Percentiles rank a stretch among this genome's conserved stretches.
These are phyloP conservation scores for Musa beccarii DNA, from an alignment of 176 grass and related monocot species.

Conservation along the genomic window DNA sequence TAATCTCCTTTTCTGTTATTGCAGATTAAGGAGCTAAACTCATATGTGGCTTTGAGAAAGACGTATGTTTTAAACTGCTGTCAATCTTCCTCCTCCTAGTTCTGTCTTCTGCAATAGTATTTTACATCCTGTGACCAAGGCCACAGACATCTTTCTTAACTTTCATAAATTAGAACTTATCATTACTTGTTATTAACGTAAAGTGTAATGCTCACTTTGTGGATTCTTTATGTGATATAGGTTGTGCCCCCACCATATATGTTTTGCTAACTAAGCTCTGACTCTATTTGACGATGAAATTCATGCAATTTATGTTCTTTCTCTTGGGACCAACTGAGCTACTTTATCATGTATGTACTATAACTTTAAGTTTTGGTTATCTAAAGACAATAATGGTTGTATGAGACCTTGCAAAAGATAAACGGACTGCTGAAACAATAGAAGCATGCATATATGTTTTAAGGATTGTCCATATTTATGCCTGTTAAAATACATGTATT, in stretches of 20 bases:
- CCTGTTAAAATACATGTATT: too few relatives aligned
- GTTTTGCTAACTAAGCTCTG: background rate
- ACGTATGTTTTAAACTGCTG: constrained; percentile 43
- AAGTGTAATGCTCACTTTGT: background rate
- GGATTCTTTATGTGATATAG: background rate
- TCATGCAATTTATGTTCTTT: background rate
- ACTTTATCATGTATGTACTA: background rate
- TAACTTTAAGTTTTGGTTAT: background rate
- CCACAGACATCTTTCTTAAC: background rate
- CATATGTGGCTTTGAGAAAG: constrained; percentile 86
- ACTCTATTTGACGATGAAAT: background rate
- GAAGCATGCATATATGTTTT: too few relatives aligned
- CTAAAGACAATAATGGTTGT: background rate
- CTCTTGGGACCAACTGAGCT: background rate
- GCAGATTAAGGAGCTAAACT: constrained; percentile 98
- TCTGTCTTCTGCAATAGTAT: background rate
- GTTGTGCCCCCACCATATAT: too few relatives aligned
- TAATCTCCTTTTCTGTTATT: constrained; percentile 24
- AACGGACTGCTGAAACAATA: too few relatives aligned
- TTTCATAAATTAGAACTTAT: background rate
- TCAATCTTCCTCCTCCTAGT: background rate
- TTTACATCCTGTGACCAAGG: background rate
- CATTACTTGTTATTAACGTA: background rate
- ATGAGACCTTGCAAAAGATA: too few relatives aligned
- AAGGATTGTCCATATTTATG: too few relatives aligned